Conservation (phyloP, 140 eudicot genomes). For the Flaveria floridana region DNA sequence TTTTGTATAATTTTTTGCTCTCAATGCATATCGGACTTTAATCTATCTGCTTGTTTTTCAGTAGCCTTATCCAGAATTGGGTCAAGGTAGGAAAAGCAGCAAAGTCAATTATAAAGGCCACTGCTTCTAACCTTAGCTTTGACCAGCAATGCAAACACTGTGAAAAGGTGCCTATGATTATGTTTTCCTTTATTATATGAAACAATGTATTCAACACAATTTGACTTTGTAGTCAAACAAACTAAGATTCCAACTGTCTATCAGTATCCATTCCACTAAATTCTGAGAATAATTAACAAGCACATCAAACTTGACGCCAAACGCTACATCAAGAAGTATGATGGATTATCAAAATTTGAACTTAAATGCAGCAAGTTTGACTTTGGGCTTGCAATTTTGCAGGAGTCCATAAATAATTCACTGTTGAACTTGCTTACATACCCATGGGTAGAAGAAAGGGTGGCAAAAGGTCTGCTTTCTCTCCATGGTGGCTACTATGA, state of each 20-base stretch:
- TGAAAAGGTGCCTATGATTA: constrained; percentile 62
- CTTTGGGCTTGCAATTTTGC: constrained; percentile 25
- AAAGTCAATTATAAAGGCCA: constrained; percentile 61
- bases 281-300: not conserved
- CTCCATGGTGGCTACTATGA: constrained; percentile 96
- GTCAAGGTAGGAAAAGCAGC: constrained; percentile 72
- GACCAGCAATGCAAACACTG: constrained; percentile 93
- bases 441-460: constrained; percentile 88
- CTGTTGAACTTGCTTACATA: constrained; percentile 71
- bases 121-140: constrained; percentile 70
- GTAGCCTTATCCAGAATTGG: constrained; percentile 91
- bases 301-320: constrained; percentile 7
- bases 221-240: constrained; percentile 16
- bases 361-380: constrained; percentile 6
- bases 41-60: constrained; percentile 32
- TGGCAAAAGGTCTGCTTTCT: constrained; percentile 61
- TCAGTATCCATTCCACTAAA: not conserved
- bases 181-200: not conserved
- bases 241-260: not conserved
- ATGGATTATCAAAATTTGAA: not conserved
- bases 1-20: not conserved
- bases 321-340: not conserved
- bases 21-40: not conserved
- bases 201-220: not conserved
- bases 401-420: constrained; percentile 88